Conservation (phyloP, 371 early-diverging fungal species). For the Mortierella sp. region DNA sequence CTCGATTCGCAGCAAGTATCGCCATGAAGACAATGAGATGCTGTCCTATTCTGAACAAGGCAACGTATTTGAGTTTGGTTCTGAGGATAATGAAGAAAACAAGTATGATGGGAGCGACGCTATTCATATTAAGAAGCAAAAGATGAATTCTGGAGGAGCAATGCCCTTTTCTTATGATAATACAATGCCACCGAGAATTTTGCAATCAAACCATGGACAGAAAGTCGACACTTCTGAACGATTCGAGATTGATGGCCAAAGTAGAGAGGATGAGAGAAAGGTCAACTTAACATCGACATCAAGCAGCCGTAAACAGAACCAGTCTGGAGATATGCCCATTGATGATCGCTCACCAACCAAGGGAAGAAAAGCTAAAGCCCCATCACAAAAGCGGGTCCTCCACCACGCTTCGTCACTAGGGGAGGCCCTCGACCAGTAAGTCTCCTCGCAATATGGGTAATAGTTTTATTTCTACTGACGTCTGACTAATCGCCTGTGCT, state of each 20-base stretch:
- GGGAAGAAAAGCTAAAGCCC: conserved; percentile 9
- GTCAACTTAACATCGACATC: conserved; percentile 2
- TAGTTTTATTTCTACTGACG: not conserved
- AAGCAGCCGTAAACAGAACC: conserved; percentile 32
- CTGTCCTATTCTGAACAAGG: conserved; percentile 43
- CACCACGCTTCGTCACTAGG: conserved; percentile 22
- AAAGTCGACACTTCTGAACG: not conserved
- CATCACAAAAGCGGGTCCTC: conserved; percentile 16
- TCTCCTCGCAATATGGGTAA: not conserved
- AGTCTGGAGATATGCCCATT: not conserved
- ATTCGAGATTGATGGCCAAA: conserved; percentile 1
- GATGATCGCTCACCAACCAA: conserved; percentile 9
- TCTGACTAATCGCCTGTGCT: not conserved
- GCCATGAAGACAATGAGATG: conserved; percentile 24
- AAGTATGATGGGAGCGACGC: conserved; percentile 1
- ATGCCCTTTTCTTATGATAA: not conserved
- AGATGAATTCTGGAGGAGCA: not conserved
- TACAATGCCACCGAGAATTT: not conserved
- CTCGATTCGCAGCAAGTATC: conserved; percentile 1
- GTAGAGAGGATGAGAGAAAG: conserved; percentile 3
- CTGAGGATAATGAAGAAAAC: conserved; percentile 13
- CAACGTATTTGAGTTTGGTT: conserved; percentile 19
- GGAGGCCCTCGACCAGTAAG: conserved; percentile 43
- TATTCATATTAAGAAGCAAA: conserved; percentile 20
- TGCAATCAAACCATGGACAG: not conserved